Percentiles rank a stretch among this genome's conserved stretches.
Conservation (phyloP, 805 yeast species). For the Scheffersomyces lignosus region DNA sequence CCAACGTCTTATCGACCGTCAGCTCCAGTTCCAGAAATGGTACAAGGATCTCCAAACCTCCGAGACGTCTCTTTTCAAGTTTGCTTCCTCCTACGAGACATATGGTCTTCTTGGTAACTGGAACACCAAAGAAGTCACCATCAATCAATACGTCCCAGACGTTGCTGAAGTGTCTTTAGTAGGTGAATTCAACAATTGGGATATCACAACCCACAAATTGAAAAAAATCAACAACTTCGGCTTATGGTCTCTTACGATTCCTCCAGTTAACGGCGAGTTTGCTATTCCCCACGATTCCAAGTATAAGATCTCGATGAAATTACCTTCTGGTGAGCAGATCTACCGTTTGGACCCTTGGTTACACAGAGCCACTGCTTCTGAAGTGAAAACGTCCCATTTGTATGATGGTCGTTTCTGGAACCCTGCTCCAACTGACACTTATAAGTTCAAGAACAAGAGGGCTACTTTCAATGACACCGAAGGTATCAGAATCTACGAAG, state of each 20-base stretch:
- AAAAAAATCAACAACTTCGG: slow-evolving; percentile 62
- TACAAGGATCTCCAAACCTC: slow-evolving; percentile 48
- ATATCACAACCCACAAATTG: slow-evolving; percentile 55
- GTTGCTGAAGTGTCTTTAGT: slow-evolving; percentile 74
- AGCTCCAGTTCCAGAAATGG: slow-evolving; percentile 67
- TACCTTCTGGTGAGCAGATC: slow-evolving; percentile 66
- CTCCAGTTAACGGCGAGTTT: slow-evolving; percentile 53
- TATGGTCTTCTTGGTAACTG: slow-evolving; percentile 75
- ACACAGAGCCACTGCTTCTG: slow-evolving; percentile 72
- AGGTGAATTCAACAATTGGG: slow-evolving; percentile 93
- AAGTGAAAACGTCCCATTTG: slow-evolving; percentile 45
- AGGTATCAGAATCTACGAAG: slow-evolving; percentile 81
- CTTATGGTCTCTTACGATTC: slow-evolving; percentile 61
- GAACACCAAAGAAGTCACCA: slow-evolving; percentile 52
- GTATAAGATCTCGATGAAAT: slow-evolving; percentile 66
- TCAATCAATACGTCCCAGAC: slow-evolving; percentile 89
- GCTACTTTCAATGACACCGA: slow-evolving; percentile 49
- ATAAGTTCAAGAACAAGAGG: slow-evolving; percentile 61
- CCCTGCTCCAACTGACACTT: slow-evolving; percentile 50
- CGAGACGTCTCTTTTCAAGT: slow-evolving; percentile 59
- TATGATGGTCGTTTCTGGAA: slow-evolving; percentile 96
- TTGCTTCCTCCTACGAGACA: slow-evolving; percentile 72
- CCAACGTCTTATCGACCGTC: slow-evolving; percentile 66
- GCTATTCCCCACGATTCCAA: slow-evolving; percentile 82
- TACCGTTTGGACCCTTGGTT: slow-evolving; percentile 92